These are phyloP conservation scores for Aspergillus sojae DNA, from an alignment of 2,329 filamentous ascomycete species.

Conservation along the genomic window DNA sequence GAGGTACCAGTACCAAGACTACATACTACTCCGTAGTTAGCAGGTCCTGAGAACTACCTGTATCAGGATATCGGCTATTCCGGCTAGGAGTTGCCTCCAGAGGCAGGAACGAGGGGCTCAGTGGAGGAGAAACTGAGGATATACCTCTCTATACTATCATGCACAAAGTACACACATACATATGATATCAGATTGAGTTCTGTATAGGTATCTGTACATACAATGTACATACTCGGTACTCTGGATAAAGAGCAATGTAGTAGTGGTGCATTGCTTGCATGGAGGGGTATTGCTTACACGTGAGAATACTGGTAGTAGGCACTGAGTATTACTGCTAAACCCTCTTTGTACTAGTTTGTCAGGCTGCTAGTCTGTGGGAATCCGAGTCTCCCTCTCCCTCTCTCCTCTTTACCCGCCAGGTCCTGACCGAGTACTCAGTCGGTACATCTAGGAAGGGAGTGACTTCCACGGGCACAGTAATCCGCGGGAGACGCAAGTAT, in stretches of 20 bases:
- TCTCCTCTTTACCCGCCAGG: background rate
- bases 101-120: background rate
- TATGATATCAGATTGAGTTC: background rate
- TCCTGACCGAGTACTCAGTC: background rate
- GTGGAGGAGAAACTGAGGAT: background rate
- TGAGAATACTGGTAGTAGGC: background rate
- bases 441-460: background rate
- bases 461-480: background rate
- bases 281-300: constrained; percentile 3
- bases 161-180: background rate
- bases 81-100: background rate
- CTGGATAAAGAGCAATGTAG: background rate
- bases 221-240: background rate
- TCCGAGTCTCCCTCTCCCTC: background rate
- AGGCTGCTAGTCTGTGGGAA: background rate
- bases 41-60: background rate
- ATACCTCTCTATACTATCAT: background rate
- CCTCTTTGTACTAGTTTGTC: background rate
- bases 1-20: background rate
- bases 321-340: background rate
- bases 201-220: background rate
- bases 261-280: background rate
- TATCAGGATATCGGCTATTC: constrained; percentile 2
- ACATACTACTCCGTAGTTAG: background rate
- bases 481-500: background rate